These are phyloP conservation scores for Prorocentrum cordatum DNA, from an alignment of 169 alveolate genomes.

Conservation along the genomic window DNA sequence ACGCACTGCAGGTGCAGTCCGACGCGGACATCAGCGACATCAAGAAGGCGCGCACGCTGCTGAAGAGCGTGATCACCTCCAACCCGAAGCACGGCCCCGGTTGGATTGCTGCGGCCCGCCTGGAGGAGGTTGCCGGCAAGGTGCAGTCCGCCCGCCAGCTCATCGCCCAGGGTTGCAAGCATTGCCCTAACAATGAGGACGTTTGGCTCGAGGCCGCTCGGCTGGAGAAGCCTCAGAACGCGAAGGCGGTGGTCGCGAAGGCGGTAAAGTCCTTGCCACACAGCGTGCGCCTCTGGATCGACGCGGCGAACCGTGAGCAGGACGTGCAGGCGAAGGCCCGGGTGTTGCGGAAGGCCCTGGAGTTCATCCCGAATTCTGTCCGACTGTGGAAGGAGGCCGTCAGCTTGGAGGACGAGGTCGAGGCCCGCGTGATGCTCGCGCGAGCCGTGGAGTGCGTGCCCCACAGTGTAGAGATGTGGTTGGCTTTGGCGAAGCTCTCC, in stretches of 20 bases:
- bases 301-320: conserved; percentile 88
- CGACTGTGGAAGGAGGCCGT: conserved; percentile 94
- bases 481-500: conserved; percentile 94
- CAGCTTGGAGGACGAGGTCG: conserved; percentile 86
- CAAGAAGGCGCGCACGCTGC: conserved; percentile 84
- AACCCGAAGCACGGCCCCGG: conserved; percentile 90
- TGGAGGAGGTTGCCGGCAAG: not conserved
- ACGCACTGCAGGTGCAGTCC: conserved; percentile 81
- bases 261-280: conserved; percentile 66
- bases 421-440: conserved; percentile 89
- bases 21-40: conserved; percentile 91
- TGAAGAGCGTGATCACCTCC: conserved; percentile 79
- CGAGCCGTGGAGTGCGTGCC: conserved; percentile 99
- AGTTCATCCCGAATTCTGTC: conserved; percentile 91
- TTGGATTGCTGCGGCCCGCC: not conserved
- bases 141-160: conserved; percentile 89
- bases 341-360: conserved; percentile 45
- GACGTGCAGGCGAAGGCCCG: conserved; percentile 52
- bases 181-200: conserved; percentile 95
- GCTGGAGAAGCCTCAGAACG: conserved; percentile 90
- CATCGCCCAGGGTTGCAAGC: conserved; percentile 90
- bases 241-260: conserved; percentile 87
- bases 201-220: conserved; percentile 99
- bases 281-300: conserved; percentile 90
- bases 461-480: conserved; percentile 93